Base-by-base conservation (phyloP, 2,329 filamentous ascomycete genomes). In the Arthrobotrys megalospora region DNA sequence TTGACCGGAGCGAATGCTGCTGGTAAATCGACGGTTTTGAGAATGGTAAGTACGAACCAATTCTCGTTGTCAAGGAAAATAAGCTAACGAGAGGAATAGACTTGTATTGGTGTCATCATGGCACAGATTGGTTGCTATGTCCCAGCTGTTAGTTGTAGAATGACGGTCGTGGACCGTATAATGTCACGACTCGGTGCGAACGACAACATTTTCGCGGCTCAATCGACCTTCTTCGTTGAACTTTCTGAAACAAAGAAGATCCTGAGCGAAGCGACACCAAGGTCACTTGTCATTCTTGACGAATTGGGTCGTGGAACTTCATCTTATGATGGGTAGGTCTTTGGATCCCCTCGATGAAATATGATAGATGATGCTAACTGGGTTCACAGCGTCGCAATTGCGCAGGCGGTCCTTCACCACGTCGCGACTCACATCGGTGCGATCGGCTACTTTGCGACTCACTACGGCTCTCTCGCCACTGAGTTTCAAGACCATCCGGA, bases 201-300 rank as follows among this genome's bases (percentile, higher is more conserved):
- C 82, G 96, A 99, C 89, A 98, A 98, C 85, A 99, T 99, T 82
- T 98, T 99, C 83, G 96, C 95, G 0, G 93, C 95, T 0, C 96
- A 99, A 84, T 97, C 93, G 12, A 99, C 96, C 1, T 99, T 99
- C 87, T 98, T 99, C 83, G 95, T 99, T 32, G 96, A 99, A 83
- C 89, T 99, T 1, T 93, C 91, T 41, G 96, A 99, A 84, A 98
- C 96, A 0, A 91, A 92, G 0, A 91, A 94, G 78, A 97, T 99
- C 81, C 88, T 99, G 24, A 95, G 96, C 83, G 90, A 93, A 82
- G 96, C 95, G 0, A 96, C 94, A 0, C 90, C 92, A 0, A 90
- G 93, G 53, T 93, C 90, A 52, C 88, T 99, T 6, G 92, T 99
- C 79, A 93, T 99, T 52, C 89, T 99, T 5, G 96, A 99, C 85